Base-by-base conservation (phyloP, 139 green algal species). In the Diplosphaera chodatii region DNA sequence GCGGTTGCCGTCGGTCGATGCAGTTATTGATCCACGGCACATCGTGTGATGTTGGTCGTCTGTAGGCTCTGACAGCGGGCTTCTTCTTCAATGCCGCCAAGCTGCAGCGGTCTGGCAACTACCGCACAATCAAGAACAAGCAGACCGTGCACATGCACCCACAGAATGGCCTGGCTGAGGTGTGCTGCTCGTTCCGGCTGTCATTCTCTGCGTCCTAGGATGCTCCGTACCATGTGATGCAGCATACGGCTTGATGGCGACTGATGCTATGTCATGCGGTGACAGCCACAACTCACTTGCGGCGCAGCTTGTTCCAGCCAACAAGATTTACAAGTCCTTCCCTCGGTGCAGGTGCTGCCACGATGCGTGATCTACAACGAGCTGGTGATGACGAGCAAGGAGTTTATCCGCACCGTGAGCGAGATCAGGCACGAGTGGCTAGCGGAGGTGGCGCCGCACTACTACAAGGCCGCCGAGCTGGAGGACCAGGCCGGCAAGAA, bases 361-460 rank as follows among this genome's bases (percentile, higher is more conserved):
- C 77, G 84, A 1, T 96, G 88, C 86, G 82, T 96, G 56, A 84
- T 98, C 40, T 98, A 98, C 77, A 89, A 97, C 73, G 94, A 98
- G 88, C 88, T 97, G 20, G 89, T 99, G 66, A 86, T 96, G 48
- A 99, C 95, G 18, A 96, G 85, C 76, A 99, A 99, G 83, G 94
- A 98, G 85, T 98, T 96, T 80, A 98, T 98, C 91, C 85, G 95
- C 5, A 87, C 80, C 21, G 84, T 97, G 34, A 87, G 73, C 1
- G 95, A 99, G 84, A 98, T 99, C 67, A 93, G 94, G 81, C 86
- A 91, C 1, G 89, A 94, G 22, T 99, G 95, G 95, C 83, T 99
- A 33, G 79, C 97, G 34, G 95, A 98, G 81, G 91, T 99, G 13
- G 95, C 95, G 28, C 95, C 95, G 25, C 95, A 99, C 82, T 98